Conservation (phyloP, 2,329 filamentous ascomycete species). For the Elsinoe perseae region DNA sequence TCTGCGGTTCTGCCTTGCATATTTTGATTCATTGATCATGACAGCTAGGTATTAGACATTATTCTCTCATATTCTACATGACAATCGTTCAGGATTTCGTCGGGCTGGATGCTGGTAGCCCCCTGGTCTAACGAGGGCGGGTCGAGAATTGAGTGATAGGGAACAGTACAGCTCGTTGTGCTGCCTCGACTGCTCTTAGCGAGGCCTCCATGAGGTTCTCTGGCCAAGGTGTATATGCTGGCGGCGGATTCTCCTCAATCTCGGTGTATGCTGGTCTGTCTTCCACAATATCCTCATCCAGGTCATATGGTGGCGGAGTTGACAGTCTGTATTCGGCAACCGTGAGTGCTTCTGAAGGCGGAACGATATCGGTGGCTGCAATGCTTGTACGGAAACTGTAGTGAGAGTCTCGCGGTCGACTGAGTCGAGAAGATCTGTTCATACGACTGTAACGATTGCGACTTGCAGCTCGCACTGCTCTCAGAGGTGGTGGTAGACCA, state of each 20-base stretch:
- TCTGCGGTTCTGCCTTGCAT: too few relatives aligned
- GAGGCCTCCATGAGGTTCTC: background rate
- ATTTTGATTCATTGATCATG: background rate
- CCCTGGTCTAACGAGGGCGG: background rate
- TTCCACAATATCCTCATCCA: background rate
- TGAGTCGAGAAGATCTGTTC: background rate
- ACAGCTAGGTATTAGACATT: background rate
- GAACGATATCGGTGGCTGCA: background rate
- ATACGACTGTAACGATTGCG: background rate
- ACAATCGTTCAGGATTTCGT: too few relatives aligned
- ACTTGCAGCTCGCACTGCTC: background rate
- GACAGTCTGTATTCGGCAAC: background rate
- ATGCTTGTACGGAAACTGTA: background rate
- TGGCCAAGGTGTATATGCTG: background rate
- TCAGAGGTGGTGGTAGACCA: background rate
- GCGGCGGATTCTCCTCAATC: background rate
- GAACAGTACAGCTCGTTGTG: background rate
- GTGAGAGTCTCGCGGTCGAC: background rate
- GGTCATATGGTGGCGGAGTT: background rate
- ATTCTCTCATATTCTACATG: background rate
- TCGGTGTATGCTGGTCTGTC: background rate
- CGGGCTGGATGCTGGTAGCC: too few relatives aligned
- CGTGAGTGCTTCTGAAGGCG: background rate
- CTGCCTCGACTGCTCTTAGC: background rate
- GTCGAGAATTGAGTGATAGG: background rate